Evolutionary conservation across 495 filamentous ascomycete species (phyloP).

Genomic region (Penicillium silybi): DNA sequence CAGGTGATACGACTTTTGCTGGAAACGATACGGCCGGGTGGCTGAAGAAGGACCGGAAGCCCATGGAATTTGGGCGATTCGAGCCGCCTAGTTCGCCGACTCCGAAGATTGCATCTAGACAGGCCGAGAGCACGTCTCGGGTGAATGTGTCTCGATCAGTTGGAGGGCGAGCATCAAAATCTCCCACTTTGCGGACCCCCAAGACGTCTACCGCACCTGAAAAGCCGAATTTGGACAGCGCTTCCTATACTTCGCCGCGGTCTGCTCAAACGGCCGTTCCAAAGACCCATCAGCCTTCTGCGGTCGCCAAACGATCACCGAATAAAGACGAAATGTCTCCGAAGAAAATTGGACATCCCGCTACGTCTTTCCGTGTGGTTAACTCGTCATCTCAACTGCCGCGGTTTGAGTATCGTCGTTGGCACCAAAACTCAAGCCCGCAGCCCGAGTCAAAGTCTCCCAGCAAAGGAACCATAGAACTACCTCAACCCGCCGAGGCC

Average conservation of each 20-base stretch:
- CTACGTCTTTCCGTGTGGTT: conserved; percentile 30
- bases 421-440: conserved; percentile 9
- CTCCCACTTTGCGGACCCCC: conserved; percentile 4
- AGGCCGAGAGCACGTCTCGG: conserved; percentile 11
- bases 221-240: background rate
- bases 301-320: background rate
- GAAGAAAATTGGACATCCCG: background rate
- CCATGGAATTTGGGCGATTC: conserved; percentile 29
- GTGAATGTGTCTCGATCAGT: background rate
- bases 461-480: background rate
- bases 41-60: conserved; percentile 37
- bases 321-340: background rate
- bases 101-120: conserved; percentile 19
- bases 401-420: conserved; percentile 46
- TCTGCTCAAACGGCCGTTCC: background rate
- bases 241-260: background rate
- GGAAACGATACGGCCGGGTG: conserved; percentile 19
- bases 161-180: background rate
- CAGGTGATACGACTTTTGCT: conserved; percentile 3
- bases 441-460: background rate
- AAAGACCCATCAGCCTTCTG: background rate
- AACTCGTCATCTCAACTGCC: conserved; percentile 43
- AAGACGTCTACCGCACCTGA: background rate
- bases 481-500: background rate
- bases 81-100: conserved; percentile 44